Base-by-base conservation (phyloP, 2,329 filamentous ascomycete species). In the Dryadomyces sulphureus region DNA sequence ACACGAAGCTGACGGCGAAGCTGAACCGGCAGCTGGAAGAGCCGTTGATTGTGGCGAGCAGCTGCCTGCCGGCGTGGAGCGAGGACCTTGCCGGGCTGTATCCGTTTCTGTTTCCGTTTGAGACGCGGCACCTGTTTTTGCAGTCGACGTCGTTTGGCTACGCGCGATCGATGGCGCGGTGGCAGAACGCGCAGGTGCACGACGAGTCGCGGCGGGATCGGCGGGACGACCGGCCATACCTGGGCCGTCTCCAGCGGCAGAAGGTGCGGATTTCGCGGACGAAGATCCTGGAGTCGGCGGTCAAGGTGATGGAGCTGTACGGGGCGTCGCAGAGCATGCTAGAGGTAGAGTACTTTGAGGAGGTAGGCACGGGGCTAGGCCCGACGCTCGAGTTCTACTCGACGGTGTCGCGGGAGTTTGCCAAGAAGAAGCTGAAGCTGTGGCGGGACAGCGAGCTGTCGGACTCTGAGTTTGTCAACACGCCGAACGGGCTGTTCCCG, bases 261-360 rank as follows among this genome's bases (percentile, higher is more conserved):
- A 98, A 98, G 63, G 90, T 98, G n/a, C 82, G 92, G 39, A 96
- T 98, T 50, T 94, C 90, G 5, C 79, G 92, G 38, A 79, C 78
- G n/a, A 88, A 93, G 56, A 95, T 98, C 40, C 71, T 98, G 7
- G 92, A 98, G 60, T 96, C 92, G 14, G 92, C 92, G 0, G 72
- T 96, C 61, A 98, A 98, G 63, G 92, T 98, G 25, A 96, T 98
- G 90, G 90, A 98, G 55, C 75, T 96, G 3, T 98, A 98, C 56
- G 92, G 92, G 1, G 86, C 86, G n/a, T 94, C 90, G 1, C 86
- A 94, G 49, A 96, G 90, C 60, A 85, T 96, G 24, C 67, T 98
- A 1, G 92, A 98, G 59, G 90, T 98, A 2, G 93, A 98, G 58
- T 98, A 98, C 58, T 98, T 98, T 54, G 92, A 96, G 57, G 92